Evolutionary conservation across 1,284 basidiomycete genomes (phyloP).

Genomic region (Ceratobasidium sp.): DNA sequence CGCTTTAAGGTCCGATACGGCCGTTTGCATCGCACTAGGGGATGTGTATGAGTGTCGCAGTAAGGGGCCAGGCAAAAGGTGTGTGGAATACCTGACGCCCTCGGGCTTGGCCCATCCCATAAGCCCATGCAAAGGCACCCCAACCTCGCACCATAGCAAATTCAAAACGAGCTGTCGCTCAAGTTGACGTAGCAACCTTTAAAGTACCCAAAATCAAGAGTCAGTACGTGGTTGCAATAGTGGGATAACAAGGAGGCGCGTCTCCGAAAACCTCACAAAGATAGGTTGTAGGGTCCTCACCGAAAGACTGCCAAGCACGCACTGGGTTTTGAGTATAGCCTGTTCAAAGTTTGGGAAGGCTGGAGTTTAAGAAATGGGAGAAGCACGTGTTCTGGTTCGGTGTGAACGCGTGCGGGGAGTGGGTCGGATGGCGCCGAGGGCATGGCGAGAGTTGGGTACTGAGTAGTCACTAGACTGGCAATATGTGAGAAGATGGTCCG

Average conservation of each 20-base stretch:
- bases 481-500: too few relatives aligned
- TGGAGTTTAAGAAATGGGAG: constrained; percentile 88
- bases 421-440: constrained; percentile 42
- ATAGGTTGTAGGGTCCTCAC: constrained; percentile 58
- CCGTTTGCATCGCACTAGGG: constrained; percentile 67
- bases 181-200: constrained; percentile 84
- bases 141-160: constrained; percentile 88
- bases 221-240: neutral
- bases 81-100: constrained; percentile 72
- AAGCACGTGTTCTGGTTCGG: constrained; percentile 64
- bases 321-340: constrained; percentile 90
- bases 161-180: constrained; percentile 94
- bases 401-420: constrained; percentile 21
- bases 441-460: constrained; percentile 7
- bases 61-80: neutral
- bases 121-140: constrained; percentile 78
- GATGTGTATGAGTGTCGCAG: neutral
- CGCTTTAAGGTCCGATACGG: constrained; percentile 73
- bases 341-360: constrained; percentile 83
- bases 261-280: constrained; percentile 7
- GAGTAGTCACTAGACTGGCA: too few relatives aligned
- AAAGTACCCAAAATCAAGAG: neutral
- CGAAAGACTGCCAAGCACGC: constrained; percentile 95
- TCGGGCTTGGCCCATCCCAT: constrained; percentile 83
- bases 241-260: too few relatives aligned